Conservation (phyloP, 2,329 filamentous ascomycete species). For the Catunica adiposa region DNA sequence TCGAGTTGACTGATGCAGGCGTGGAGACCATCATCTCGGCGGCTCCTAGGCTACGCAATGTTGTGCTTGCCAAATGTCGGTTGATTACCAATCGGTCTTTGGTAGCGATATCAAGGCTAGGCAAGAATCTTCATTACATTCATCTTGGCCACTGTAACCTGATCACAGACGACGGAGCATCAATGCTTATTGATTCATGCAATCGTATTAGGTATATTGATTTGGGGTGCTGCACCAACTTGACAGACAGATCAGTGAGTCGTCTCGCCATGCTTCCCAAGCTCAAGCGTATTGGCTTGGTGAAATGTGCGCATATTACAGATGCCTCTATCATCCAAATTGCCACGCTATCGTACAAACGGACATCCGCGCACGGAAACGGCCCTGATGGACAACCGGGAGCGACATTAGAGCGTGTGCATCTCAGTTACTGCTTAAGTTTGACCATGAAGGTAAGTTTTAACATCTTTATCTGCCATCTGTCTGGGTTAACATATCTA, state of each 20-base stretch:
- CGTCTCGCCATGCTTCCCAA: slow-evolving; percentile 79
- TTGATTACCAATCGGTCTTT: slow-evolving; percentile 84
- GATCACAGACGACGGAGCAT: slow-evolving; percentile 80
- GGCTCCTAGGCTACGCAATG: slow-evolving; percentile 75
- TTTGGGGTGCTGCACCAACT: slow-evolving; percentile 76
- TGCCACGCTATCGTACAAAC: slow-evolving; percentile 15
- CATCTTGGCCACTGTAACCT: slow-evolving; percentile 86
- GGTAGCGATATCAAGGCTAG: slow-evolving; percentile 68
- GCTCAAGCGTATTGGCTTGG: slow-evolving; percentile 80
- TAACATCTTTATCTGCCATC: background rate
- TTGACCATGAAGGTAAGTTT: slow-evolving; percentile 62
- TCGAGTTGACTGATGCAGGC: slow-evolving; percentile 66
- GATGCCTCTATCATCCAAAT: slow-evolving; percentile 54
- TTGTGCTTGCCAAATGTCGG: slow-evolving; percentile 87
- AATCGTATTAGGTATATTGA: slow-evolving; percentile 96
- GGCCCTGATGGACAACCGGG: slow-evolving; percentile 16
- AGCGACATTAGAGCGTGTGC: slow-evolving; percentile 71
- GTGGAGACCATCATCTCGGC: slow-evolving; percentile 76
- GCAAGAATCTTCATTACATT: slow-evolving; percentile 93
- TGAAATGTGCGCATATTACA: slow-evolving; percentile 84
- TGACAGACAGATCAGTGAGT: slow-evolving; percentile 76
- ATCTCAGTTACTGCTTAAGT: slow-evolving; percentile 85
- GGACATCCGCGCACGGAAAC: background rate
- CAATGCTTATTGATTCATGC: slow-evolving; percentile 66
- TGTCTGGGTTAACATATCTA: background rate